A percentile compares a stretch with the other conserved stretches of the same genome.
phyloP scores from a whole-genome alignment of 768 basidiomycete species.

The Rhodotorula babjevae region DNA sequence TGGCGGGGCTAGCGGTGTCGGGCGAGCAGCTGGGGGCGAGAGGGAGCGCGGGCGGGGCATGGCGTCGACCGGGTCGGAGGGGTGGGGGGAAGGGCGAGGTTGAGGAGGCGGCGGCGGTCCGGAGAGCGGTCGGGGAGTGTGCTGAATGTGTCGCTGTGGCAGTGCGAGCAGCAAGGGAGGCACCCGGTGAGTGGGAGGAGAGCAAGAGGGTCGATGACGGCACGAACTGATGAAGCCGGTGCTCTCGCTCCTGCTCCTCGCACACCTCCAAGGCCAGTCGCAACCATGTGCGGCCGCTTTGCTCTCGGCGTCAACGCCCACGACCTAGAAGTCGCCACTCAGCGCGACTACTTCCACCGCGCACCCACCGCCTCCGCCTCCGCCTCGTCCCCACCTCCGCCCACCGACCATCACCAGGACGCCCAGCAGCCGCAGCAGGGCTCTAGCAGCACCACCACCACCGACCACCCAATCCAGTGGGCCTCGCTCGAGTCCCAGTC shows the following conservation, averaged over 20 bases:
- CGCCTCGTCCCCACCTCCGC: neutral
- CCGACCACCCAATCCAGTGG: neutral
- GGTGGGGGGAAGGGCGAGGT: no score
- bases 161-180: neutral
- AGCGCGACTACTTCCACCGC: neutral
- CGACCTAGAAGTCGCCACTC: neutral
- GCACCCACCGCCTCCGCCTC: no score
- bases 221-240: neutral
- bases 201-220: no score
- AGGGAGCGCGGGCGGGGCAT: neutral
- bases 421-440: neutral
- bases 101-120: neutral
- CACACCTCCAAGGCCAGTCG: accelerated
- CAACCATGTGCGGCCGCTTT: slow-evolving; percentile 20
- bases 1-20: neutral
- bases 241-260: neutral
- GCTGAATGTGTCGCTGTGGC: no score
- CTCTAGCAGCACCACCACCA: neutral
- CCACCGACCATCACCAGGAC: neutral
- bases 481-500: neutral
- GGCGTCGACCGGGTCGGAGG: no score
- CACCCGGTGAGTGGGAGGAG: no score
- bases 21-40: neutral
- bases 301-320: neutral
- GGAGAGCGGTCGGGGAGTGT: neutral